Base-by-base conservation (phyloP, 176 grass and related monocot species). In the Phoenix dactylifera region DNA sequence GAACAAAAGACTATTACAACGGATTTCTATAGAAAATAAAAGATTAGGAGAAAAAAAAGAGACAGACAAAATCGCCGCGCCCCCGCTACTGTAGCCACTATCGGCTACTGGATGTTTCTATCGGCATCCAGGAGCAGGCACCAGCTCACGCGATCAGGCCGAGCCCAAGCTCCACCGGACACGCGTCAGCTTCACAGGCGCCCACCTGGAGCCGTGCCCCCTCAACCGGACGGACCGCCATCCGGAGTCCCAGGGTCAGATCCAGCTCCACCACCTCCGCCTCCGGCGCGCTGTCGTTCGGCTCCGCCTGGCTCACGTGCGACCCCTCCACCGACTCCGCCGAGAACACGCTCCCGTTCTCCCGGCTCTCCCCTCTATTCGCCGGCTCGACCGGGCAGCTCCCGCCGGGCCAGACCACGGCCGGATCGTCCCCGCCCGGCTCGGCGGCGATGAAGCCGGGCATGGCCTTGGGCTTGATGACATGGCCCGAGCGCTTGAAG, bases 291-390 rank as follows among this genome's bases (percentile, higher is more conserved):
- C 55, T 57, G 0, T 73, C 54, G 12, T 68, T 72, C 57, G 74
- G 69, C 24, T 85, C 74, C 1, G 65, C 79, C 61, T 85, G 82
- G 32, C 86, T 89, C 26, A 89, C 70, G 22, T 85, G 81, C 10
- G 81, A 81, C 35, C 77, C 70, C 4, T 77, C 86, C 7, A 61
- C 49, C 48, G 82, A 81, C 44, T 82, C 81, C 7, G 39, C 57
- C 16, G 81, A 79, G 35, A 69, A 53, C 32, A 75, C 59, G 57
- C 74, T 85, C 19, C 64, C 74, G 5, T 55, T 75, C 18, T 72
- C 67, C 24, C 6, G 68, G 59, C 39, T 26, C 24, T 7, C 55
- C 26, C 22, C 70, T 0, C 24, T 58, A 61, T 69, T 73, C 4
- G 17, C 69, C 0, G 54, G 53, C 15, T 89, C 64, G n/a, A 79